Percentiles rank a stretch among this genome's conserved stretches.
Conservation (phyloP, 768 basidiomycete genomes). For the Austroboletus festivus region DNA sequence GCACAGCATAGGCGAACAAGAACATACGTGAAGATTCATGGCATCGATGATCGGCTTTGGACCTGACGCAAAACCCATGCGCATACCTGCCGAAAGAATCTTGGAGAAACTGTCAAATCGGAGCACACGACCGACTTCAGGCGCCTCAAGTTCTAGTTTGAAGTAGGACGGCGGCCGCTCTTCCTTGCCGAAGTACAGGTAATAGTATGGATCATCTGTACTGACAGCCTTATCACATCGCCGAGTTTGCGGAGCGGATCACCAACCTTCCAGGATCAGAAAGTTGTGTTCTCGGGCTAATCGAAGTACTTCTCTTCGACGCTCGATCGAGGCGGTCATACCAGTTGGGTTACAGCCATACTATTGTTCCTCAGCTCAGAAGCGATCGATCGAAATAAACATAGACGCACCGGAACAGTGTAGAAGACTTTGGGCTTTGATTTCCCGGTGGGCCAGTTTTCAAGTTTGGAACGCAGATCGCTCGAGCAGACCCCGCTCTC, state of each 20-base stretch:
- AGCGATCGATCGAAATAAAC: constrained; percentile 6
- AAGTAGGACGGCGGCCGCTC: constrained; percentile 78
- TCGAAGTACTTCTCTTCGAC: constrained; percentile 67
- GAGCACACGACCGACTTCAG: constrained; percentile 72
- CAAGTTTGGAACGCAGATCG: constrained; percentile 60
- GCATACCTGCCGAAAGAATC: constrained; percentile 71
- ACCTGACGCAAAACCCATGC: constrained; percentile 79
- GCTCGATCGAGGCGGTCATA: constrained; percentile 64
- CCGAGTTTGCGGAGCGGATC: not conserved
- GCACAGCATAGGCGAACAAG: constrained; percentile 14
- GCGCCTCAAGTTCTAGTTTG: constrained; percentile 64
- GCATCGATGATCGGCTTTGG: constrained; percentile 63
- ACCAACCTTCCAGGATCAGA: constrained; percentile 78
- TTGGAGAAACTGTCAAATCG: constrained; percentile 92
- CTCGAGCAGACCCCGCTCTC: constrained; percentile 61
- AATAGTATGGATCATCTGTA: constrained; percentile 77
- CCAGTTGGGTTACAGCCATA: constrained; percentile 89
- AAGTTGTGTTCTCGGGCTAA: constrained; percentile 73
- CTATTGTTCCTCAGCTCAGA: constrained; percentile 31
- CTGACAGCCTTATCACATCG: not conserved
- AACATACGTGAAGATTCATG: constrained; percentile 67
- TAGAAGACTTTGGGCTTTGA: constrained; percentile 77
- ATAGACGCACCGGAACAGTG: constrained; percentile 61
- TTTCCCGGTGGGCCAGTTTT: constrained; percentile 71
- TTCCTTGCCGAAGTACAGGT: constrained; percentile 67